phyloP scores from a whole-genome alignment of 2,329 filamentous ascomycete genomes.

The Aspergillus sp. region DNA sequence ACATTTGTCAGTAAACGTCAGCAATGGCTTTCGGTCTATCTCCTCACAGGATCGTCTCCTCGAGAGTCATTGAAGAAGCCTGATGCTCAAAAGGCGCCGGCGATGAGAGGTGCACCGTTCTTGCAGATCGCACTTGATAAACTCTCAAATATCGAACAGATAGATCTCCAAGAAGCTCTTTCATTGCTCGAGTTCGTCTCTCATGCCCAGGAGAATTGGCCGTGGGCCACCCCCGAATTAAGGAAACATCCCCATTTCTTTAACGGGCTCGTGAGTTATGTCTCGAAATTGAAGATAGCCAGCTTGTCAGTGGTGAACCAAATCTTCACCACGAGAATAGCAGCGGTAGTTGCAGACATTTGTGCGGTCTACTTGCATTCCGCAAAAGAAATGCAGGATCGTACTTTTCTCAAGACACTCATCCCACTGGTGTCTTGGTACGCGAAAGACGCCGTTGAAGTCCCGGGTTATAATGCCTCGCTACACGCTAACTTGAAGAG shows the following conservation, averaged over 20 bases:
- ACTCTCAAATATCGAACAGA: slow-evolving; percentile 59
- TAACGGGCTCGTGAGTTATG: slow-evolving; percentile 64
- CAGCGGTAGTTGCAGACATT: slow-evolving; percentile 79
- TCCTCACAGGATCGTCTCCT: slow-evolving; percentile 83
- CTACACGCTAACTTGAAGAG: slow-evolving; percentile 78
- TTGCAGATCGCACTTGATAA: slow-evolving; percentile 69
- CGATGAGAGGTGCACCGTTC: slow-evolving; percentile 58
- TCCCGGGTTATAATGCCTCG: slow-evolving; percentile 81
- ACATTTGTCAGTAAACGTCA: slow-evolving; percentile 83
- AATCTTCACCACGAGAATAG: slow-evolving; percentile 64
- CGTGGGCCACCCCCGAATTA: slow-evolving; percentile 81
- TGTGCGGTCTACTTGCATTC: slow-evolving; percentile 88
- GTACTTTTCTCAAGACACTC: slow-evolving; percentile 64
- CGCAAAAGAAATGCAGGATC: slow-evolving; percentile 69
- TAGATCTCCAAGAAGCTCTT: slow-evolving; percentile 63
- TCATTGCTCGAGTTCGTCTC: slow-evolving; percentile 83
- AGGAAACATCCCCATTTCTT: slow-evolving; percentile 71
- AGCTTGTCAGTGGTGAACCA: slow-evolving; percentile 41
- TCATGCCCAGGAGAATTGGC: slow-evolving; percentile 88
- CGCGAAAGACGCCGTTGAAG: slow-evolving; percentile 68
- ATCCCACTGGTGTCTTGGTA: slow-evolving; percentile 75
- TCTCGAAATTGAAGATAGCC: slow-evolving; percentile 55
- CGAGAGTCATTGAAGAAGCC: slow-evolving; percentile 61
- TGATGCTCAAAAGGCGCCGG: slow-evolving; percentile 46
- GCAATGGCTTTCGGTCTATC: slow-evolving; percentile 91